These are phyloP conservation scores for Blastobotrys proliferans DNA, from an alignment of 1,139 yeast genomes.

Conservation along the genomic window DNA sequence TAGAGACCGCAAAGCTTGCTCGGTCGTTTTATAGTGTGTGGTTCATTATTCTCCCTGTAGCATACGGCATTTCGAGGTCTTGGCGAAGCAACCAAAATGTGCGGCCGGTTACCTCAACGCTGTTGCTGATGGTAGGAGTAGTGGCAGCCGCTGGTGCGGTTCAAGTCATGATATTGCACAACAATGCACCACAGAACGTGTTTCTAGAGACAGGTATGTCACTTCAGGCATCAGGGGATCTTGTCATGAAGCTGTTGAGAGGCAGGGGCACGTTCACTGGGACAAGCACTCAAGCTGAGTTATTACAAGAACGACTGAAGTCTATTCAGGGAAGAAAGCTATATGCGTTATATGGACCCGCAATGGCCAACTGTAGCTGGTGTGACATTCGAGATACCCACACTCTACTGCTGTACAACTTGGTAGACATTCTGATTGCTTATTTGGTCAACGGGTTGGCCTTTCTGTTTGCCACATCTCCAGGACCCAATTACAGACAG, in stretches of 20 bases:
- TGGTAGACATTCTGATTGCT: conserved; percentile 23
- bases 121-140: neutral
- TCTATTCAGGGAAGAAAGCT: conserved; percentile 25
- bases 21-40: too few relatives aligned
- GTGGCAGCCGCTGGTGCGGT: neutral
- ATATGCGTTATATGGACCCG: conserved; percentile 27
- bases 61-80: too few relatives aligned
- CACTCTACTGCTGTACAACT: conserved; percentile 21
- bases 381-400: conserved; percentile 21
- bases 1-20: too few relatives aligned
- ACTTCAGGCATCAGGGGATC: conserved; percentile 24
- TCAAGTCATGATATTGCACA: neutral
- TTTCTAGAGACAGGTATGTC: conserved; percentile 21
- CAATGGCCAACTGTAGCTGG: conserved; percentile 26
- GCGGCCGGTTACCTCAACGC: neutral
- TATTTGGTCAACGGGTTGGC: conserved; percentile 22
- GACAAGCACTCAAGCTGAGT: too few relatives aligned
- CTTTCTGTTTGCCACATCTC: conserved; percentile 21
- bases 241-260: conserved; percentile 20
- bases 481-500: conserved; percentile 16
- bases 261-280: too few relatives aligned
- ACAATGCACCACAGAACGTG: neutral
- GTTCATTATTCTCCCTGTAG: too few relatives aligned
- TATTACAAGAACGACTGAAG: too few relatives aligned
- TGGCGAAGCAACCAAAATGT: too few relatives aligned